These are phyloP conservation scores for Pochonia chlamydosporia DNA, from an alignment of 2,329 filamentous ascomycete species.

Conservation along the genomic window DNA sequence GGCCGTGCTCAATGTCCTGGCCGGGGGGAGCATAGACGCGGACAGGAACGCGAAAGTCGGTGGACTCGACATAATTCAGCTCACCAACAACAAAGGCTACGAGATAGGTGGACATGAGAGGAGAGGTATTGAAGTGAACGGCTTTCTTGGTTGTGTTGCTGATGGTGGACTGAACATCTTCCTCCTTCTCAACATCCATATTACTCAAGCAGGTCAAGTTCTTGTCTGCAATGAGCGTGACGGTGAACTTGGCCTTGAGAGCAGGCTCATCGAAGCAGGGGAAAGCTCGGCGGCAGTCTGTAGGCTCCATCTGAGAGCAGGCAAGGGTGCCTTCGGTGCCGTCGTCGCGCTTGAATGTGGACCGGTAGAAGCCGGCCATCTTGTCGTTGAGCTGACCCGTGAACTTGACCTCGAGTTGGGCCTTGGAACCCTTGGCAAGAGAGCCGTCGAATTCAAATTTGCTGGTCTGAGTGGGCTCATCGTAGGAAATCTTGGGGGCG, in stretches of 20 bases:
- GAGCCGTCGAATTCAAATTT: slow-evolving; percentile 72
- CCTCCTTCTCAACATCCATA: slow-evolving; percentile 86
- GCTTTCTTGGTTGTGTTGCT: slow-evolving; percentile 56
- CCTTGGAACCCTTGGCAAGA: slow-evolving; percentile 69
- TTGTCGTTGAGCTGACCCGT: slow-evolving; percentile 80
- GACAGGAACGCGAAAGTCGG: slow-evolving; percentile 84
- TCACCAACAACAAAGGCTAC: slow-evolving; percentile 91
- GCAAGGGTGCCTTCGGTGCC: slow-evolving; percentile 78
- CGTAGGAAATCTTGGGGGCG: slow-evolving; percentile 54
- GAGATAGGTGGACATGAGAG: slow-evolving; percentile 93
- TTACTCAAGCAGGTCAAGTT: slow-evolving; percentile 89
- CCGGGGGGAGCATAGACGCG: slow-evolving; percentile 91
- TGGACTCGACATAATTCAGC: slow-evolving; percentile 89
- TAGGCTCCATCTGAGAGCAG: slow-evolving; percentile 94
- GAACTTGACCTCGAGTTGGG: slow-evolving; percentile 57
- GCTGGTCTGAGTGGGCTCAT: slow-evolving; percentile 75
- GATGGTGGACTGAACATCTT: slow-evolving; percentile 44
- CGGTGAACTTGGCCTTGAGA: slow-evolving; percentile 86
- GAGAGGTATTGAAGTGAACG: slow-evolving; percentile 87
- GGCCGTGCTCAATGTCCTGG: slow-evolving; percentile 83
- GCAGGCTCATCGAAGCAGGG: slow-evolving; percentile 96
- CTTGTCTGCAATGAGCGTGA: slow-evolving; percentile 87
- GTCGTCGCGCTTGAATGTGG: slow-evolving; percentile 79
- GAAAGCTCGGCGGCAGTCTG: slow-evolving; percentile 86
- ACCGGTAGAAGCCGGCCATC: slow-evolving; percentile 97